Base-by-base conservation (phyloP, 495 filamentous ascomycete genomes). In the Lasiosphaeria miniovina region DNA sequence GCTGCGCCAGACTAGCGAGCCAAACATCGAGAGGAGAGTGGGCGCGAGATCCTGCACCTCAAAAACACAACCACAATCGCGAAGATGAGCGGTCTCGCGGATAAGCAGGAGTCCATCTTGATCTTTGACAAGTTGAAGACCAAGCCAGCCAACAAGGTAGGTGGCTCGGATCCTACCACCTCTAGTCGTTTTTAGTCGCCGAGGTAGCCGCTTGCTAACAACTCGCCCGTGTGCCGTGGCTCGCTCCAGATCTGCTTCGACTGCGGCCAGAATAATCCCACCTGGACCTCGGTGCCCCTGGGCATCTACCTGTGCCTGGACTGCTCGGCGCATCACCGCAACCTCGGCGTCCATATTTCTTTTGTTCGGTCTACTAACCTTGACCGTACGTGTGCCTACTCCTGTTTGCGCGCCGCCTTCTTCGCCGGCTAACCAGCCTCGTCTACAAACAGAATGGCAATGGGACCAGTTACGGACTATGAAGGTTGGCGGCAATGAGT, bases 401-500 rank as follows among this genome's bases (percentile, higher is more conserved):
- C 36, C 55, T 9, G 32, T 54, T 12, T 36, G 60, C n/a, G 8
- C 8, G 17, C 6, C 31, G 40, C 36, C 7, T 15, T 46, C n/a
- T n/a, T 17, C 31, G 36, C 36, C n/a, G 14, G n/a, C 35, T 36
- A 24, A 34, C 7, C 15, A 10, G 4, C 40, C 24, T 4, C 35
- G 41, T 46, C 43, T 11, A 11, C 43, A 24, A 11, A 24, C 68
- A 98, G 94, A 95, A 79, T 98, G 95, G 95, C 90, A 96, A 88
- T 98, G 94, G 93, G 93, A 97, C 68, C 93, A 98, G 70, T 84
- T 98, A 36, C 89, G 94, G 45, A 74, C 89, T n/a, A 98, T 98
- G 94, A 98, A 98, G 76, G 90, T 96, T 15, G 94, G 94, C 64
- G 94, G 94, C 58, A 98, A 98, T 71, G 94, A 98, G 74, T 96